These are phyloP conservation scores for Microcos paniculata DNA, from an alignment of 345 rosid species.

Conservation along the genomic window DNA sequence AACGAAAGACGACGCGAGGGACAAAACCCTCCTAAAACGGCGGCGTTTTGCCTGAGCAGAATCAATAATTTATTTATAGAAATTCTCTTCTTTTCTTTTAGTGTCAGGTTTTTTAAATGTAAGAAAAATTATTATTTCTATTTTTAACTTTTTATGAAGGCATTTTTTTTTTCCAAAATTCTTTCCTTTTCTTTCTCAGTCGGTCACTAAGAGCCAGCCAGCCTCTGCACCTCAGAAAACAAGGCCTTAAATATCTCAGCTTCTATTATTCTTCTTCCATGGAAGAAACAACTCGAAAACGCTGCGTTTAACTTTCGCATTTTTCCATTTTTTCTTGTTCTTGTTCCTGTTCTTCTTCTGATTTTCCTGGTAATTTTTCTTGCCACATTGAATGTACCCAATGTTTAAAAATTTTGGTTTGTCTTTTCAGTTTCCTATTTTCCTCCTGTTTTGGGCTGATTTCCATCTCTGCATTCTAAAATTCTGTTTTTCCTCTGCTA, in stretches of 20 bases:
- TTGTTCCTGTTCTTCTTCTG: neutral
- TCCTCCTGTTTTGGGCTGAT: neutral
- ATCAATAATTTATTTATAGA: neutral
- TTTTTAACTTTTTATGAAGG: no score
- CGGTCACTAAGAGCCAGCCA: constrained; percentile 7
- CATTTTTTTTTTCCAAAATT: neutral
- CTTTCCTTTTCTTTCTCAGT: neutral
- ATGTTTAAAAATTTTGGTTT: neutral
- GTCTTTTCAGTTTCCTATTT: neutral
- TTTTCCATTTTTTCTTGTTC: constrained; percentile 13
- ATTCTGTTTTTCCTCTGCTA: constrained; percentile 16
- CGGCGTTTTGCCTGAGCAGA: constrained; percentile 2
- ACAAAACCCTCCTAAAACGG: constrained; percentile 8
- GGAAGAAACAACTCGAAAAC: neutral
- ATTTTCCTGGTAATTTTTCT: constrained; percentile 4
- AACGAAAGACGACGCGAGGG: neutral
- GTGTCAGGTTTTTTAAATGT: neutral
- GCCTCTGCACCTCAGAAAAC: neutral
- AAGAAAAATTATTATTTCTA: neutral
- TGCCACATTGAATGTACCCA: constrained; percentile 3
- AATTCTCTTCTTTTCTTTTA: neutral
- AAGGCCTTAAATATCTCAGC: neutral
- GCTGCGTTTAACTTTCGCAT: constrained; percentile 6
- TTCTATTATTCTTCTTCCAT: constrained; percentile 11
- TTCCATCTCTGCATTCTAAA: constrained; percentile 39